Conservation (phyloP, 2,329 filamentous ascomycete genomes). For the Colletotrichum plurivorum region DNA sequence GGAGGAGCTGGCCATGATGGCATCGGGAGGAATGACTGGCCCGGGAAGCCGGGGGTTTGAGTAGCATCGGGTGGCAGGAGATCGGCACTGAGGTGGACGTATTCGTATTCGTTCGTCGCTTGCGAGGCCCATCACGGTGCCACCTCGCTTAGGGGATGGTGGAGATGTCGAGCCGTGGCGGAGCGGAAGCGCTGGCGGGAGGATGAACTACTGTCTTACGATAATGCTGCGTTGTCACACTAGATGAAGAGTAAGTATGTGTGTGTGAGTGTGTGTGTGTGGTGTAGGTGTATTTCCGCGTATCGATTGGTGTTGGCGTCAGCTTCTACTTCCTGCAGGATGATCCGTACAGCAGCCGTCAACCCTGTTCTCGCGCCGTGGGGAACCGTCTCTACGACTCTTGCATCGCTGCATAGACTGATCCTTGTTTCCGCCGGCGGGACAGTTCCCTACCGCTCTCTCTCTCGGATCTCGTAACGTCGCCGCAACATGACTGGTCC, state of each 20-base stretch:
- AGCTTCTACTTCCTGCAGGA: too few relatives aligned
- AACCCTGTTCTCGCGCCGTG: not conserved
- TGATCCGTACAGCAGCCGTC: not conserved
- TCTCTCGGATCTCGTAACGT: not conserved
- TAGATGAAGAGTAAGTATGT: too few relatives aligned
- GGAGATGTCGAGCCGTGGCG: too few relatives aligned
- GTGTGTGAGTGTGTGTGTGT: too few relatives aligned
- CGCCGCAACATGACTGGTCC: not conserved
- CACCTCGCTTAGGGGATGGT: not conserved
- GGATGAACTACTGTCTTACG: too few relatives aligned
- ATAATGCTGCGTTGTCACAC: too few relatives aligned
- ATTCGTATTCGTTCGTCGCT: constrained; percentile 28
- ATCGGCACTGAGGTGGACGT: not conserved
- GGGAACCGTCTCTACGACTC: not conserved
- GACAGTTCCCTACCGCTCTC: not conserved
- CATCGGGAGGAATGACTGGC: not conserved
- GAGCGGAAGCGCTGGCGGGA: too few relatives aligned
- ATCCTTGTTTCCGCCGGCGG: not conserved
- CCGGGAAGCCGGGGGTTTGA: not conserved
- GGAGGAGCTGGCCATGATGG: not conserved
- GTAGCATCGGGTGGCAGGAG: not conserved
- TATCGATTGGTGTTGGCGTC: too few relatives aligned
- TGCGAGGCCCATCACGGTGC: not conserved
- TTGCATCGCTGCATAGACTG: constrained; percentile 1
- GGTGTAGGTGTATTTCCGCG: too few relatives aligned